Conservation (phyloP, 2,329 filamentous ascomycete genomes). For the Cladosporium sp. region DNA sequence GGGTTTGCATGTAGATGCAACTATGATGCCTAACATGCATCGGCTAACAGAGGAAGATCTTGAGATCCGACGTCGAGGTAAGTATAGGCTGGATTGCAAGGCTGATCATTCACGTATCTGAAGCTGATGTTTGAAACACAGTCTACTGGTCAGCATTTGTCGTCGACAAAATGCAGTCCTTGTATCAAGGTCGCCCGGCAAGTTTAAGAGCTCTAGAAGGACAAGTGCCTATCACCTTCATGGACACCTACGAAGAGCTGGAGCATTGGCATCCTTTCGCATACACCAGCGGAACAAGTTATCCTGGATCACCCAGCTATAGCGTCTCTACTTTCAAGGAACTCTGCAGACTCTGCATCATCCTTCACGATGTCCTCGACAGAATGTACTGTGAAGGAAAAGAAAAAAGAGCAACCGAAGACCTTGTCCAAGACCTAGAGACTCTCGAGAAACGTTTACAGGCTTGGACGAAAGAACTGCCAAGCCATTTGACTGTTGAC, state of each 20-base stretch:
- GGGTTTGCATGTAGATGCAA: constrained; percentile 26
- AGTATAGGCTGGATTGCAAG: neutral
- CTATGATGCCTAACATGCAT: constrained; percentile 27
- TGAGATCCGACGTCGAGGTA: constrained; percentile 5
- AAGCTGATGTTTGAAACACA: neutral
- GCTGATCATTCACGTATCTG: no score
- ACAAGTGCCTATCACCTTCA: constrained; percentile 1
- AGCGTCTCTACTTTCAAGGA: constrained; percentile 10
- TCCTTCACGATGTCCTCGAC: constrained; percentile 1
- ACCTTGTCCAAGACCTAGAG: neutral
- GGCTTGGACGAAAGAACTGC: neutral
- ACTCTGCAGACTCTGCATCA: constrained; percentile 6
- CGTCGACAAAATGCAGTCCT: constrained; percentile 10
- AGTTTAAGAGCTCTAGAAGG: constrained; percentile 1
- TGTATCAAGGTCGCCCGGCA: constrained; percentile 8
- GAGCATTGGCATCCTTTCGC: constrained; percentile 8
- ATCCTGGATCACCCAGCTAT: constrained; percentile 11
- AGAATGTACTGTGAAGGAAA: constrained; percentile 7
- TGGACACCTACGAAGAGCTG: constrained; percentile 10
- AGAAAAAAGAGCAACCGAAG: constrained; percentile 4
- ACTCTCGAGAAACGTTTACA: neutral
- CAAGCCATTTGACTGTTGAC: constrained; percentile 4
- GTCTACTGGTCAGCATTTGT: constrained; percentile 12
- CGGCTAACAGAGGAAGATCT: constrained; percentile 18
- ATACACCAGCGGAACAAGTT: constrained; percentile 4